phyloP scores from a whole-genome alignment of 306 rosid genomes.

The Rubus parviflorus region DNA sequence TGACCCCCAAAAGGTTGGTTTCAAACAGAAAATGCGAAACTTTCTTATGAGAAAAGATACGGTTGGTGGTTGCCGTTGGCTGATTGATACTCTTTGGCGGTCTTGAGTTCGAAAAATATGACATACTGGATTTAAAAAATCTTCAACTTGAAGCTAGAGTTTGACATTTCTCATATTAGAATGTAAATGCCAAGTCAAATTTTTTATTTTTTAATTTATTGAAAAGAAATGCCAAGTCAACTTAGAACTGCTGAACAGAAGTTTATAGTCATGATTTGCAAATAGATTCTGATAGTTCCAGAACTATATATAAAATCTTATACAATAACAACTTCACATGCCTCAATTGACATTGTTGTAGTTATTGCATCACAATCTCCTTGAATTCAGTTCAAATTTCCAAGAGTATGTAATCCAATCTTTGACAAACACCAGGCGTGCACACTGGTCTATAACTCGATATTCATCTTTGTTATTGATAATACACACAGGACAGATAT shows the following conservation, averaged over 20 bases:
- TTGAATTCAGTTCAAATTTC: background rate
- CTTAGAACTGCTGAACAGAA: constrained; percentile 13
- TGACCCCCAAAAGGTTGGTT: background rate
- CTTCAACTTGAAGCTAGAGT: too few relatives aligned
- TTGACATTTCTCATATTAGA: background rate
- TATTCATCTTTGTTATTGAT: background rate
- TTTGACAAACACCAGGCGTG: background rate
- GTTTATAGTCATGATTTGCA: constrained; percentile 5
- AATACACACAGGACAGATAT: background rate
- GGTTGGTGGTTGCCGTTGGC: background rate
- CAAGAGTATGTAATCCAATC: background rate
- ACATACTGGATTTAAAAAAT: background rate
- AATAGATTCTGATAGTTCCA: background rate
- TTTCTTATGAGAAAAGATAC: background rate
- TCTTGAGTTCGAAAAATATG: background rate
- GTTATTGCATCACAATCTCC: background rate
- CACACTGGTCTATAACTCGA: background rate
- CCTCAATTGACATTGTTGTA: constrained; percentile 1
- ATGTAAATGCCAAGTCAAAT: background rate
- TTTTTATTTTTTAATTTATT: background rate
- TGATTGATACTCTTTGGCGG: background rate
- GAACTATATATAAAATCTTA: background rate
- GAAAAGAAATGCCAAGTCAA: constrained; percentile 9
- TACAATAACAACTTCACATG: background rate
- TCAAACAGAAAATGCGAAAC: background rate